A percentile compares a stretch with the other conserved stretches of the same genome.
Evolutionary conservation across 2,329 filamentous ascomycete genomes (phyloP).

Genomic region (Pseudogymnoascus sp.): DNA sequence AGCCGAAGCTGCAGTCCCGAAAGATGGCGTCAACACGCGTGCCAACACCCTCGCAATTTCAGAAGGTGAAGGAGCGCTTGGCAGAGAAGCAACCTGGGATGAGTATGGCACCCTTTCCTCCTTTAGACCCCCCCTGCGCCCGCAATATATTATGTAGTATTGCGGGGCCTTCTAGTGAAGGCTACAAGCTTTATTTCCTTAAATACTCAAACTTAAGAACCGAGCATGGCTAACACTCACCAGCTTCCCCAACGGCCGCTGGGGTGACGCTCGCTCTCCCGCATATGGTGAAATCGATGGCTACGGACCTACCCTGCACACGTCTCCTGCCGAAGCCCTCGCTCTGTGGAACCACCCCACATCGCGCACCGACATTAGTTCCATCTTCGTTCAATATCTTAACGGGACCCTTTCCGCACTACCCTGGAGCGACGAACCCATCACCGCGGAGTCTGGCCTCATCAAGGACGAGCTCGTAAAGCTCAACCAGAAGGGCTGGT

Average conservation of each 20-base stretch:
- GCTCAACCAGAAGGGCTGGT: conserved; percentile 80
- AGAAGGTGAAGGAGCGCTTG: conserved; percentile 81
- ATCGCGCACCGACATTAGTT: conserved; percentile 61
- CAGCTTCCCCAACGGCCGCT: conserved; percentile 81
- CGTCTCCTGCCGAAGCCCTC: conserved; percentile 75
- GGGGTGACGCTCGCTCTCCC: conserved; percentile 84
- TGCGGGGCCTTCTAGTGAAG: background rate
- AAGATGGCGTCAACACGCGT: conserved; percentile 64
- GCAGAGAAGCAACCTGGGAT: conserved; percentile 95
- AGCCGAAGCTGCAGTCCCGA: conserved; percentile 67
- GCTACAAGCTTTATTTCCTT: background rate
- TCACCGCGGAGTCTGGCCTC: conserved; percentile 72
- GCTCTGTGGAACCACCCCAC: conserved; percentile 77
- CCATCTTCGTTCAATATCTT: conserved; percentile 74
- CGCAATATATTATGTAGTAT: background rate
- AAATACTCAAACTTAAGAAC: background rate
- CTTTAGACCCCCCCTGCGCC: background rate
- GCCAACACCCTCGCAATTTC: conserved; percentile 87
- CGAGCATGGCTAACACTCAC: background rate
- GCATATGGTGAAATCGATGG: conserved; percentile 96
- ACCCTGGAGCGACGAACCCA: conserved; percentile 87
- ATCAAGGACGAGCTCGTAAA: conserved; percentile 69
- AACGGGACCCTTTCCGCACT: conserved; percentile 71
- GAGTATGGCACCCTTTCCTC: conserved; percentile 38
- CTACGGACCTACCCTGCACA: conserved; percentile 94